Base-by-base conservation (phyloP, 106 monocot species). In the Platanthera zijinensis region DNA sequence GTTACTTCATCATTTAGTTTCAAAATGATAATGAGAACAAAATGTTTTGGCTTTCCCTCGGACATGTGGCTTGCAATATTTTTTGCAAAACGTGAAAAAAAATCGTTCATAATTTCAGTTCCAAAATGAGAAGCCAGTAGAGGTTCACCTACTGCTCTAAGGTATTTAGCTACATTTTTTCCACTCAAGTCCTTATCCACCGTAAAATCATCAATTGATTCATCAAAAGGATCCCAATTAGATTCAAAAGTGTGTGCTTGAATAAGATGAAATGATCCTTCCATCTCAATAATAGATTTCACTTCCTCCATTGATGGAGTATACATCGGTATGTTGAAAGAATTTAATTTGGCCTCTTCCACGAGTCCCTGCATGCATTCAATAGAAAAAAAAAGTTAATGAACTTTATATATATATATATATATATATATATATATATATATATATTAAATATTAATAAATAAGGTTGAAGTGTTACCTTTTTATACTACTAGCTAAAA, bases 41-140 rank as follows among this genome's bases (percentile, higher is more conserved):
- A 7, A 50, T 52, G 71, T 49, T 79, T 85, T 1, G 82, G 63
- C 56, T 80, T 85, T 54, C 69, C 74, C 3, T 63, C 72, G 18
- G 17, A 13, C 10, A 75, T 63, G 48, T 86, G 78, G 10, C 39
- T 54, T 61, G 73, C 73, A 39, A 84, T 46, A 54, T 79, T 78
- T 3, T 64, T 50, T 10, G 83, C 48, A 68, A 52, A 84, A 48
- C 82, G 78, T 53, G 78, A 69, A 49, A 83, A 89, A 2, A 89
- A 48, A 0, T 67, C 76, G 11, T 85, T 83, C n/a, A 90, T 62
- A n/a, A 85, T 81, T 5, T 6, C 66, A 6, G 73, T 68, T 9
- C 87, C 87, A 73, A 90, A 90, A 7, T 90, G 87, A 11, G 45
- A 25, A 3, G 47, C 48, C 47, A 85, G 73, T 10, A 90, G 52